Percentiles rank a stretch among this genome's conserved stretches.
phyloP scores from a whole-genome alignment of 169 alveolate species.

The Plasmodium gaboni region DNA sequence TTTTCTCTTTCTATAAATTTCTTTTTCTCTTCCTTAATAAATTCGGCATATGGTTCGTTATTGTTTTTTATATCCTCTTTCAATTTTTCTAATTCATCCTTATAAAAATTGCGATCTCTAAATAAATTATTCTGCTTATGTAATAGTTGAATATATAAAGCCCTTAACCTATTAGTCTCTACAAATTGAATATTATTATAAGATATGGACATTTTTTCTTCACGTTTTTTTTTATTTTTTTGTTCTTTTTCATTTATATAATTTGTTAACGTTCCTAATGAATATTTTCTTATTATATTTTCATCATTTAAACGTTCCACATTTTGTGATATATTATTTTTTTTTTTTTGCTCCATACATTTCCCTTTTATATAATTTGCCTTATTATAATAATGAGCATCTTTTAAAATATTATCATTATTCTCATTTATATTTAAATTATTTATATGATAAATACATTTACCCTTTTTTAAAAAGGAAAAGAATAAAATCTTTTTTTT shows the following conservation, averaged over 20 bases:
- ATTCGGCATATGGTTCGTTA: conserved; percentile 20
- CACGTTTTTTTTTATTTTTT: not conserved
- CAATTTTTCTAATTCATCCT: conserved; percentile 40
- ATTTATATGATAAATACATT: conserved; percentile 7
- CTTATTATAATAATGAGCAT: not conserved
- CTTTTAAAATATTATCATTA: no score
- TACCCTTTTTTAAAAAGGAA: conserved; percentile 41
- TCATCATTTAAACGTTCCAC: conserved; percentile 10
- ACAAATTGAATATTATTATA: conserved; percentile 26
- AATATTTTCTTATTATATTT: conserved; percentile 39
- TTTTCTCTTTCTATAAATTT: conserved; percentile 58
- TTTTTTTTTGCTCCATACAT: not conserved
- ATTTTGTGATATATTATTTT: conserved; percentile 1
- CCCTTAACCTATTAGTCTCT: conserved; percentile 61
- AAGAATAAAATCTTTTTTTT: conserved; percentile 14
- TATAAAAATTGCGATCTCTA: conserved; percentile 44
- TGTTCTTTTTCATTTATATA: conserved; percentile 6
- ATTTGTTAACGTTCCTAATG: conserved; percentile 1
- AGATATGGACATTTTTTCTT: not conserved
- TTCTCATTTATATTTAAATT: conserved; percentile 1
- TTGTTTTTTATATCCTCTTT: conserved; percentile 44
- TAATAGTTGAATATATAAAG: conserved; percentile 38
- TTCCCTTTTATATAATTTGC: not conserved
- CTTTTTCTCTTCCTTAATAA: conserved; percentile 40
- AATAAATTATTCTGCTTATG: conserved; percentile 43